phyloP scores from a whole-genome alignment of 164 flowering plant genomes.

The Vitis rupestris region DNA sequence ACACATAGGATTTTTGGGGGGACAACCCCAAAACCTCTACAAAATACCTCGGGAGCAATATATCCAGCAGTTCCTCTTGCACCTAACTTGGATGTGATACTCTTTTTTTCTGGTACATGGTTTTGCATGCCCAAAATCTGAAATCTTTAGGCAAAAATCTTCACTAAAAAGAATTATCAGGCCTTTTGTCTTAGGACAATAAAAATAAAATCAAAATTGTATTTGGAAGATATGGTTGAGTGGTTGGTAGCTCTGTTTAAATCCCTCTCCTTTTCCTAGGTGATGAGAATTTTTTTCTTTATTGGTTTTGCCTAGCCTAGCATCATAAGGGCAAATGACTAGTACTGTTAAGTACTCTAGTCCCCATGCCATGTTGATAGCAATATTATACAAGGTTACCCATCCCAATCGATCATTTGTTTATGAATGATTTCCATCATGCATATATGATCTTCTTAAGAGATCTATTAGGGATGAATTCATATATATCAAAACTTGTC shows the following conservation, averaged over 20 bases:
- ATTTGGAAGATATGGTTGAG: too few relatives aligned
- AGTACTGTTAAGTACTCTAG: slow-evolving; percentile 27
- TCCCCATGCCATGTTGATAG: slow-evolving; percentile 38
- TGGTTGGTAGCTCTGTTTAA: too few relatives aligned
- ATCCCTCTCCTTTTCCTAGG: slow-evolving; percentile 24
- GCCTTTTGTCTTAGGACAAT: slow-evolving; percentile 40
- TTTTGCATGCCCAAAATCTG: slow-evolving; percentile 41
- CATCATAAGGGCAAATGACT: too few relatives aligned
- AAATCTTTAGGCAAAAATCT: slow-evolving; percentile 33
- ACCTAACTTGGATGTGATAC: slow-evolving; percentile 30
- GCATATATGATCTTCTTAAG: slow-evolving; percentile 32
- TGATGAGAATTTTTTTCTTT: slow-evolving; percentile 7
- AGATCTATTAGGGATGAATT: slow-evolving; percentile 40
- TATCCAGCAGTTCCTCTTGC: slow-evolving; percentile 42
- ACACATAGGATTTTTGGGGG: slow-evolving; percentile 44
- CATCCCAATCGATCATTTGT: slow-evolving; percentile 15
- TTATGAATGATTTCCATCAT: not conserved
- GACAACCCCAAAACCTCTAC: slow-evolving; percentile 30
- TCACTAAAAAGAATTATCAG: slow-evolving; percentile 40
- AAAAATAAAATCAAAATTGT: not conserved
- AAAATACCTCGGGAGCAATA: slow-evolving; percentile 38
- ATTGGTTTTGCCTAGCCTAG: too few relatives aligned
- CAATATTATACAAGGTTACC: slow-evolving; percentile 24
- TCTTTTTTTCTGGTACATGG: slow-evolving; percentile 23
- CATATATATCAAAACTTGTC: slow-evolving; percentile 32